These are phyloP conservation scores for Spirogloea muscicola DNA, from an alignment of 139 green algal genomes.

Conservation along the genomic window DNA sequence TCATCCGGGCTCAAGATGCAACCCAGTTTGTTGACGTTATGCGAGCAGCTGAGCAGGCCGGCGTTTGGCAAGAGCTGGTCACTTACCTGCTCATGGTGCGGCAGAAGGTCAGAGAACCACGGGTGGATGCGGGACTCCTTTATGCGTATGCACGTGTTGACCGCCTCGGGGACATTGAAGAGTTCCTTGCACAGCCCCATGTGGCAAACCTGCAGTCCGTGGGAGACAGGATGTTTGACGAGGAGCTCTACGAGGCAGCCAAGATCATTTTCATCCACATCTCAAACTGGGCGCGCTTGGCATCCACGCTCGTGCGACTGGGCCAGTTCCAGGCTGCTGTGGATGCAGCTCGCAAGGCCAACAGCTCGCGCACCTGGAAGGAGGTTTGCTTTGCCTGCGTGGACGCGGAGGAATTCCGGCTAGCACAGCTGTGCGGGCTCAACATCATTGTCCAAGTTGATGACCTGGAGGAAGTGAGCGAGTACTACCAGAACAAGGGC, in stretches of 20 bases:
- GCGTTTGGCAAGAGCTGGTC: conserved; percentile 80
- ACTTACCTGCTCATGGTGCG: conserved; percentile 97
- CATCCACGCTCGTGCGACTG: conserved; percentile 85
- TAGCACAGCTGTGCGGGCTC: conserved; percentile 95
- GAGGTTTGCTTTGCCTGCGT: conserved; percentile 97
- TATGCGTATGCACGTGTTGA: conserved; percentile 89
- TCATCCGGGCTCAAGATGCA: conserved; percentile 78
- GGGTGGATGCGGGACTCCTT: conserved; percentile 94
- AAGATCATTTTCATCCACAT: conserved; percentile 87
- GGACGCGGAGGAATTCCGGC: conserved; percentile 88
- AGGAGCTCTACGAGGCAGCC: conserved; percentile 89
- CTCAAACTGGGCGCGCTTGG: conserved; percentile 90
- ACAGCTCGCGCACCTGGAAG: conserved; percentile 91
- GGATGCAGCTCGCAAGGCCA: conserved; percentile 94
- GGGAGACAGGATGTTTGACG: conserved; percentile 72
- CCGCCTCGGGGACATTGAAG: conserved; percentile 84
- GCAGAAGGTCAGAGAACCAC: conserved; percentile 81
- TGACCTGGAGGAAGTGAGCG: conserved; percentile 89
- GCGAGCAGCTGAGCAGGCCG: conserved; percentile 35
- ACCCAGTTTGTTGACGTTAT: conserved; percentile 73
- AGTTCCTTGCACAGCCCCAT: conserved; percentile 84
- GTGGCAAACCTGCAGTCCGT: conserved; percentile 66
- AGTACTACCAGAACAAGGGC: conserved; percentile 91
- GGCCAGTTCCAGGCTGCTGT: conserved; percentile 85
- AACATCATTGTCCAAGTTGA: conserved; percentile 96